These are phyloP conservation scores for Tulasnella sp. DNA, from an alignment of 768 basidiomycete genomes.

Conservation along the genomic window DNA sequence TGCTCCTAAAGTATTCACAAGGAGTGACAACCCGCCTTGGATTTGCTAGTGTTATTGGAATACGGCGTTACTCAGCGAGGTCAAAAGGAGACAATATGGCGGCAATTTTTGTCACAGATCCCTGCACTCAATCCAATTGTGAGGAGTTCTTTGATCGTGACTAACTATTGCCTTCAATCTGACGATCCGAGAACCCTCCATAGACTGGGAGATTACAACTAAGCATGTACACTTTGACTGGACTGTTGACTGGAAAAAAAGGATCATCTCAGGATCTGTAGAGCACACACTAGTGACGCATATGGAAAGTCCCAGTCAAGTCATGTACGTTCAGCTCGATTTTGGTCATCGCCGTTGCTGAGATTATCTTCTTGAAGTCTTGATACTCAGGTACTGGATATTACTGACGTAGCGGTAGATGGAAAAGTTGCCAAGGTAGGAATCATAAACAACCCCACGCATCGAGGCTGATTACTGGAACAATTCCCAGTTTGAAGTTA, in stretches of 20 bases:
- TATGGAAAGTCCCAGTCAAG: slow-evolving; percentile 40
- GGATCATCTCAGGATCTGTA: slow-evolving; percentile 51
- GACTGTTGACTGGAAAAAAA: slow-evolving; percentile 55
- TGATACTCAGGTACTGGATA: slow-evolving; percentile 58
- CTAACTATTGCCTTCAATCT: background rate
- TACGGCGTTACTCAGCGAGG: too few relatives aligned
- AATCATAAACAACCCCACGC: slow-evolving; percentile 12
- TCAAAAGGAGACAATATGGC: too few relatives aligned
- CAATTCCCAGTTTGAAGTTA: slow-evolving; percentile 38
- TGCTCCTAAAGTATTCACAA: too few relatives aligned
- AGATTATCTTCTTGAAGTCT: slow-evolving; percentile 34
- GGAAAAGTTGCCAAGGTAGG: slow-evolving; percentile 38
- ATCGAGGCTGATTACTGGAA: background rate
- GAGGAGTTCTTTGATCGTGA: background rate
- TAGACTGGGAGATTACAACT: slow-evolving; percentile 43
- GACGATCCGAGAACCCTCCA: background rate
- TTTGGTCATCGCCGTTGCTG: background rate
- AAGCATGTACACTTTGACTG: slow-evolving; percentile 63
- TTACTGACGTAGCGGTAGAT: slow-evolving; percentile 42
- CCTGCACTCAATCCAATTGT: slow-evolving; percentile 69
- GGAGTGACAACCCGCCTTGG: too few relatives aligned
- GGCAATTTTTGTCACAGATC: slow-evolving; percentile 32
- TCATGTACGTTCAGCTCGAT: slow-evolving; percentile 38
- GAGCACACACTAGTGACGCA: slow-evolving; percentile 47
- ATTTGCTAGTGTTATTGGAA: too few relatives aligned